These are phyloP conservation scores for Acanthamoeba royreba DNA, from an alignment of 208 protist genomes.

Conservation along the genomic window DNA sequence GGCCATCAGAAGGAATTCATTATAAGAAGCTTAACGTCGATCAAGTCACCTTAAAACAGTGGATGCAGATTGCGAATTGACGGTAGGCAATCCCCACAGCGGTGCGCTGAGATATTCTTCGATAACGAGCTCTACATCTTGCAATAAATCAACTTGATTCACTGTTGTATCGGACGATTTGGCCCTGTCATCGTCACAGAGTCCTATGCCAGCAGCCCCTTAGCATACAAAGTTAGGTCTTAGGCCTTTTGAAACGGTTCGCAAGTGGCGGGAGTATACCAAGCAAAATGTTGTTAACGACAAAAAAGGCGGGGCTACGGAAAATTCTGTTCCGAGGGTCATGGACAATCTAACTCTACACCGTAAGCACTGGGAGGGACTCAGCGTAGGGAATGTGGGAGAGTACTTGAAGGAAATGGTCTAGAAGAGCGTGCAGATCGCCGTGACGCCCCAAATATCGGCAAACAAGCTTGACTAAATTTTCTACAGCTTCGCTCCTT, in stretches of 20 bases:
- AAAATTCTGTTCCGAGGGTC: background rate
- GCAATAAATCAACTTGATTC: background rate
- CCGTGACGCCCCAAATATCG: background rate
- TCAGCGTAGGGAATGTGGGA: no score
- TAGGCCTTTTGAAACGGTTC: background rate
- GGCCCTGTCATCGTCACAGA: background rate
- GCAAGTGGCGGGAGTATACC: background rate
- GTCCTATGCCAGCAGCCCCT: background rate
- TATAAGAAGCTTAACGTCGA: background rate
- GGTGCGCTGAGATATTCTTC: background rate
- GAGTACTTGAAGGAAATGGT: background rate
- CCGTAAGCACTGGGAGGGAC: no score
- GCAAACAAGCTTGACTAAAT: background rate
- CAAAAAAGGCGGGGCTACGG: background rate
- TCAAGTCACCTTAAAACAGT: background rate
- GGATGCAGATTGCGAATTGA: background rate
- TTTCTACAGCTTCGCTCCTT: background rate
- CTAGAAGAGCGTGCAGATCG: background rate
- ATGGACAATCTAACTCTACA: background rate
- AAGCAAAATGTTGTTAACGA: background rate
- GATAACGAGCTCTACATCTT: slow-evolving; percentile 11
- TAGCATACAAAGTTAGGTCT: background rate
- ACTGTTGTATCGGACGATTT: no score
- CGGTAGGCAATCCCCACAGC: background rate
- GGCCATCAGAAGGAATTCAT: background rate